These are phyloP conservation scores for Apostasia ramifera DNA, from an alignment of 106 monocot genomes.

Conservation along the genomic window DNA sequence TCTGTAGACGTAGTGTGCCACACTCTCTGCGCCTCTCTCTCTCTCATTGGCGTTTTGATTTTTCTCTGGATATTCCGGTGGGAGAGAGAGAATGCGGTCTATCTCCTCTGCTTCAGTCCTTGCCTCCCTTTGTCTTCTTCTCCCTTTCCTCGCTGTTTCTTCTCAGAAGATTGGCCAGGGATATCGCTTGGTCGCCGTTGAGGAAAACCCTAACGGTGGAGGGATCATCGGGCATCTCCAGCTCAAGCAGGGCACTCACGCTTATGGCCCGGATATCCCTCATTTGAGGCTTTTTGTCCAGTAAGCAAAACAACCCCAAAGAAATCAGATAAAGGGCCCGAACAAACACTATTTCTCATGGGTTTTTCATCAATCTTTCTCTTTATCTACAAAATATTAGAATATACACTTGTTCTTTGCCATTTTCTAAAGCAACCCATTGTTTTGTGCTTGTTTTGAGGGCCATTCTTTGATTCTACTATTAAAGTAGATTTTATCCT, in stretches of 20 bases:
- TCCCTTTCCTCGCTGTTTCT: background rate
- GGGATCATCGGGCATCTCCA: slow-evolving; percentile 61
- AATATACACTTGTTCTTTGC: too few species aligned
- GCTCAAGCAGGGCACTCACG: slow-evolving; percentile 57
- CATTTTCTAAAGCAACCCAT: too few species aligned
- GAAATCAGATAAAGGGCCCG: too few species aligned
- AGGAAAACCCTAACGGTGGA: slow-evolving; percentile 41
- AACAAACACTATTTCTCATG: too few species aligned
- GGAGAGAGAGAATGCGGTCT: background rate
- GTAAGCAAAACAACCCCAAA: slow-evolving; percentile 25
- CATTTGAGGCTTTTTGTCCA: slow-evolving; percentile 76
- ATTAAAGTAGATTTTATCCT: background rate
- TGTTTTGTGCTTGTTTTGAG: background rate
- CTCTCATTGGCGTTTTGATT: too few species aligned
- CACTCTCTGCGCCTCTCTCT: too few species aligned
- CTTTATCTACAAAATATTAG: too few species aligned
- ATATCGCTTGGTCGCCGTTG: slow-evolving; percentile 63
- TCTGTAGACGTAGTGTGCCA: too few species aligned
- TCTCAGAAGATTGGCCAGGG: slow-evolving; percentile 39
- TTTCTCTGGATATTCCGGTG: too few species aligned
- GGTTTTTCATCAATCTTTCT: too few species aligned
- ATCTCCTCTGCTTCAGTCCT: background rate
- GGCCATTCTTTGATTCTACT: background rate
- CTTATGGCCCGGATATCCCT: slow-evolving; percentile 82
- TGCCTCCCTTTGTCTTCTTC: background rate